Evolutionary conservation across 352 stramenopile species (phyloP), one percentile per base, ranked within the genome.

Genomic region (Phytophthora hibernalis): DNA sequence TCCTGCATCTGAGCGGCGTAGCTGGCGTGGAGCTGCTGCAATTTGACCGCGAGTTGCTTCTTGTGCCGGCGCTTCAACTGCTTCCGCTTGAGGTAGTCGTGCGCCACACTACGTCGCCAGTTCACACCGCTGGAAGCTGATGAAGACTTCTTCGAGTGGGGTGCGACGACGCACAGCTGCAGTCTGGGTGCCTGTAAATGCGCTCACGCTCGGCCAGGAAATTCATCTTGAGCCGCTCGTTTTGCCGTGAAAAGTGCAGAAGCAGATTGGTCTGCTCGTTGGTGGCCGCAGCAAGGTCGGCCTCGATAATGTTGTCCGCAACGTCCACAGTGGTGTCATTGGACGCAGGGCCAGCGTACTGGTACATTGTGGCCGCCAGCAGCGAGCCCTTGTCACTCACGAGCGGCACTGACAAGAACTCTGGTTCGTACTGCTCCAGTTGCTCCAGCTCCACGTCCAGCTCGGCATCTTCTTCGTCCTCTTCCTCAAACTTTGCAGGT

Each of bases 21-120:
- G 31, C 56, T 81, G n/a, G 59, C 54, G 44, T 80, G 79, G 2
- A 90, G 58, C 54, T 82, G 68, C 35, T 79, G 77, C n/a, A 87
- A 57, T 44, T 87, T 83, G 13, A 67, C 63, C 21, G 68, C 76
- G 20, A 92, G 70, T 40, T 84, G 80, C 53, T 91, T 89, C 57
- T 90, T 92, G 28, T 90, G 76, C 1, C 83, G 83, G 35, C 83
- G 80, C 53, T 91, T 89, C 47, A 93, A 73, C 44, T 94, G 81
- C 53, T 92, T 91, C 61, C 76, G 77, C 58, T 85, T 85, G 45
- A 72, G 65, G 30, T 83, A 91, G 42, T 89, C 71, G 49, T 74
- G 70, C 26, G 70, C 74, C 15, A 89, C 74, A 28, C 55, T 64
- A 31, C 77, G 84, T 28, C 77, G 76, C 79, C 82, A 94, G 70